Conservation (phyloP, 192 early-diverging fungal genomes). For the Chytriomyces sp. region DNA sequence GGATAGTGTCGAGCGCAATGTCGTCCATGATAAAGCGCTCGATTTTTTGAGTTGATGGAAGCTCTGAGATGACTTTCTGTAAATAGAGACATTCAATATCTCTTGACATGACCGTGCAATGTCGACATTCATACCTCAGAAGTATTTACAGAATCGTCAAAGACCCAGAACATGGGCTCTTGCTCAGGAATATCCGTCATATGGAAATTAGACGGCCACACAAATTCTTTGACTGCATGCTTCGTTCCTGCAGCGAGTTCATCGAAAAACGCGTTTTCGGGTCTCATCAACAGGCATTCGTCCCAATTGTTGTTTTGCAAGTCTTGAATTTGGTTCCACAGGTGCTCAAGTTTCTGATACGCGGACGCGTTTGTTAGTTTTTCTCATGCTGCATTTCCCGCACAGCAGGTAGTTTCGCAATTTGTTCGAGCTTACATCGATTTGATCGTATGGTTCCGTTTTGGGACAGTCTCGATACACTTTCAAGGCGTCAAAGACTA, state of each 20-base stretch:
- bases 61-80: conserved; percentile 39
- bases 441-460: conserved; percentile 44
- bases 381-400: not conserved
- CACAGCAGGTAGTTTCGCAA: not conserved
- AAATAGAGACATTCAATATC: too few relatives aligned
- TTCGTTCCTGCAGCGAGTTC: conserved; percentile 29
- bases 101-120: conserved; percentile 5
- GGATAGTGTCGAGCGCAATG: conserved; percentile 76
- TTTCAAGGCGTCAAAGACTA: conserved; percentile 43
- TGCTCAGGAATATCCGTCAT: conserved; percentile 40
- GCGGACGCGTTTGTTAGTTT: too few relatives aligned
- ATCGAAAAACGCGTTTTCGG: conserved; percentile 22
- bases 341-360: conserved; percentile 47
- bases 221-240: conserved; percentile 44
- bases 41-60: conserved; percentile 45
- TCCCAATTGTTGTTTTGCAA: conserved; percentile 37
- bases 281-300: conserved; percentile 37
- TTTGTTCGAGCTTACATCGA: conserved; percentile 29
- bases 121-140: too few relatives aligned
- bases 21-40: conserved; percentile 81
- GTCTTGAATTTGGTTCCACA: conserved; percentile 49
- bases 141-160: conserved; percentile 49
- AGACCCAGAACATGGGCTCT: conserved; percentile 50
- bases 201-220: conserved; percentile 27
- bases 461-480: conserved; percentile 43